phyloP scores from a whole-genome alignment of 2,329 filamentous ascomycete species.

The Myriosclerotinia duriaeana region DNA sequence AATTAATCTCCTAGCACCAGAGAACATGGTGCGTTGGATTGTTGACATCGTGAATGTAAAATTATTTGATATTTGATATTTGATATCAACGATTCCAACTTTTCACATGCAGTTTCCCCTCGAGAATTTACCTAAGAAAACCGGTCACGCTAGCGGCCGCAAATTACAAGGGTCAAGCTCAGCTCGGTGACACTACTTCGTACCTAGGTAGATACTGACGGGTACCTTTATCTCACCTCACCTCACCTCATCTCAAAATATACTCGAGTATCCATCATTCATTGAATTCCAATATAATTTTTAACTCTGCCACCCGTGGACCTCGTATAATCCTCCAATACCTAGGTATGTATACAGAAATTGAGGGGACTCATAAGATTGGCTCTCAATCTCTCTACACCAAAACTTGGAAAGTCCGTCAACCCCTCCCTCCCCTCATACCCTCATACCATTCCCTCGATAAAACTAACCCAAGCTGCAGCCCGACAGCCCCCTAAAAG shows the following conservation, averaged over 20 bases:
- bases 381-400: conserved; percentile 39
- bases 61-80: neutral
- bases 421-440: neutral
- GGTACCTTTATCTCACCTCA: neutral
- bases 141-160: conserved; percentile 24
- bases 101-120: conserved; percentile 29
- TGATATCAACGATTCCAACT: neutral
- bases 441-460: neutral
- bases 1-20: neutral
- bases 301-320: neutral
- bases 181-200: neutral
- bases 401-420: conserved; percentile 39
- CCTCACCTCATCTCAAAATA: neutral
- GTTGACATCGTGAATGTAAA: conserved; percentile 7
- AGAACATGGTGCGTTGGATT: conserved; percentile 7
- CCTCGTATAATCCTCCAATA: conserved; percentile 16
- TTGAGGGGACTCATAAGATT: conserved; percentile 39
- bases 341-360: conserved; percentile 39
- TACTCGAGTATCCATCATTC: no score
- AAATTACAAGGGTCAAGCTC: neutral
- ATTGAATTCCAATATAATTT: neutral
- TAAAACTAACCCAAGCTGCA: conserved; percentile 26
- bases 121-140: no score
- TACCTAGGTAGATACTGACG: no score
- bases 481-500: conserved; percentile 47